Conservation (phyloP, 345 rosid species). For the Hibiscus mutabilis region DNA sequence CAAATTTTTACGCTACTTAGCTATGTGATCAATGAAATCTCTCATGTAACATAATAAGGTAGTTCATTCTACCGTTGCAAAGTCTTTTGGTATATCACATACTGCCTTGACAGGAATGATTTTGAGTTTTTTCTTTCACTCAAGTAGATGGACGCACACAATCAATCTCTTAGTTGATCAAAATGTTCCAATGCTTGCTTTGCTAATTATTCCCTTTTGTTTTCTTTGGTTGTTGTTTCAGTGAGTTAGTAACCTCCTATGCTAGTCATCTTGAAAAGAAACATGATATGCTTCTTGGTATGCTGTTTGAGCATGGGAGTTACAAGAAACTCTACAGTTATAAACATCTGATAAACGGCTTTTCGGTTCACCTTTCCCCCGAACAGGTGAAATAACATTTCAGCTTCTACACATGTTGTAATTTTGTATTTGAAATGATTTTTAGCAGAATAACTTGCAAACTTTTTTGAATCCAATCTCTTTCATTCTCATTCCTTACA, state of each 20-base stretch:
- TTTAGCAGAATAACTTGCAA: neutral
- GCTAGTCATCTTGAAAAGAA: slow-evolving; percentile 80
- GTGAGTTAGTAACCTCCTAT: slow-evolving; percentile 75
- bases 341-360: slow-evolving; percentile 89
- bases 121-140: neutral
- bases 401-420: neutral
- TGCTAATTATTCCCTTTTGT: neutral
- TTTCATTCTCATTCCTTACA: slow-evolving; percentile 29
- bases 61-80: neutral
- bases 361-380: slow-evolving; percentile 76
- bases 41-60: neutral
- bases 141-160: neutral
- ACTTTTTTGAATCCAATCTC: slow-evolving; percentile 9
- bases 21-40: neutral
- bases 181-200: neutral
- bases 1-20: neutral
- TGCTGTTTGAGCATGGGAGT: slow-evolving; percentile 66
- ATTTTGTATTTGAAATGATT: neutral
- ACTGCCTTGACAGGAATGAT: neutral
- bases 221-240: slow-evolving; percentile 26
- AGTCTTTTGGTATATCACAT: neutral
- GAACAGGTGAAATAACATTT: slow-evolving; percentile 63
- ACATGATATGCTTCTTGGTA: slow-evolving; percentile 86
- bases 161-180: neutral
- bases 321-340: slow-evolving; percentile 93